phyloP scores from a whole-genome alignment of 176 grass and related monocot genomes.

The Juncus inflexus region DNA sequence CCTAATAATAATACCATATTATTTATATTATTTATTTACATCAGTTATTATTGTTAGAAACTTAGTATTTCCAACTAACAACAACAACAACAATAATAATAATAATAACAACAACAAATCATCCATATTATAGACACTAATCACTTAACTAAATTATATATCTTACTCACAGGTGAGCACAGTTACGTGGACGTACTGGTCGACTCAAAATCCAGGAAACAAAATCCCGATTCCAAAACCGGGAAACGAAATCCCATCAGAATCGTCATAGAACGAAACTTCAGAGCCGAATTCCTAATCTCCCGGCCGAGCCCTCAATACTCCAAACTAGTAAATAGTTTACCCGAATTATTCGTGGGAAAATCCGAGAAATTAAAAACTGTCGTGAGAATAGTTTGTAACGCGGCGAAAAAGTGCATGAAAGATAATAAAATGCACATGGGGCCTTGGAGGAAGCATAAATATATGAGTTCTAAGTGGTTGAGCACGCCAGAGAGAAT shows the following conservation, averaged over 20 bases:
- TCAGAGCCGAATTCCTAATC: conserved; percentile 86
- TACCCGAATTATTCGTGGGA: conserved; percentile 74
- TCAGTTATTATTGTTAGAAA: no score
- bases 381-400: conserved; percentile 73
- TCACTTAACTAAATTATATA: background rate
- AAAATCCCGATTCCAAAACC: conserved; percentile 22
- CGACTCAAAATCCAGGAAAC: conserved; percentile 9
- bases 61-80: no score
- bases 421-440: conserved; percentile 98
- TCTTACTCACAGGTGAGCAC: conserved; percentile 57
- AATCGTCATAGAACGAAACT: conserved; percentile 77
- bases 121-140: no score
- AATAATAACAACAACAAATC: no score
- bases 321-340: conserved; percentile 46
- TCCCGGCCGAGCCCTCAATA: conserved; percentile 65
- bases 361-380: conserved; percentile 60
- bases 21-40: no score
- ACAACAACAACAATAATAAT: no score
- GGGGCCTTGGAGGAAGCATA: conserved; percentile 76
- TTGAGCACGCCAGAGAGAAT: conserved; percentile 25
- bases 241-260: conserved; percentile 51
- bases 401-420: conserved; percentile 82
- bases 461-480: conserved; percentile 39
- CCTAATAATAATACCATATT: no score
- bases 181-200: conserved; percentile 74